Evolutionary conservation across 2,329 filamentous ascomycete genomes (phyloP), one percentile per base, ranked within the genome.

Genomic region (Zymoseptoria pseudotritici): DNA sequence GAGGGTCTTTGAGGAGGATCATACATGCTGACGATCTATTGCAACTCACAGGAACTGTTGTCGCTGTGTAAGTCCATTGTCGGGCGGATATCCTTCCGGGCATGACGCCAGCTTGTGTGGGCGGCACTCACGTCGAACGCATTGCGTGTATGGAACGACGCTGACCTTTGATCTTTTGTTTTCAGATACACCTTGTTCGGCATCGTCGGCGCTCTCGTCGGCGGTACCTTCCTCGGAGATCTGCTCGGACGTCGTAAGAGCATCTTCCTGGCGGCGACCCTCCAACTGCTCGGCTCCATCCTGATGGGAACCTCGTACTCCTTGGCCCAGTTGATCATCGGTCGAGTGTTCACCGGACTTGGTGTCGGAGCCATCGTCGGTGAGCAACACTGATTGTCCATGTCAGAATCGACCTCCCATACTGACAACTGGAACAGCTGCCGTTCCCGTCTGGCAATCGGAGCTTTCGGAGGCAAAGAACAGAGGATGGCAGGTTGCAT

Each of bases 251-350:
- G 80, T 17, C 79, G 78, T 61, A 79, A 76, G 57, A 60, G 50
- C 8, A 73, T 82, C 50, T 65, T 82, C 49, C 61, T 79, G 3
- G 79, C 79, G 6, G 78, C 78, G 0, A 75, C 73, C 0, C 75
- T 81, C 59, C 80, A 82, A 77, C 70, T 70, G 22, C 67, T 79
- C 51, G 80, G 79, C 1, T 78, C 78, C 1, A 73, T 81, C 51
- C 57, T 66, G 9, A 64, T 67, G 52, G 59, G 58, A 5, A 63
- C 62, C 1, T 56, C 75, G 70, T 65, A 76, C 72, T 56, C 58
- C 6, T 49, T 71, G 70, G 64, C 76, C 1, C 67, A 69, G 31
- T 79, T 82, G 74, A 79, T 82, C 58, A 75, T 80, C 19, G 79
- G 79, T 10, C 56, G 79, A 10, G 75, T 81, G 50, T 67, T 77